Evolutionary conservation across 352 stramenopile genomes (phyloP).

Genomic region (Phytopythium delawarense): DNA sequence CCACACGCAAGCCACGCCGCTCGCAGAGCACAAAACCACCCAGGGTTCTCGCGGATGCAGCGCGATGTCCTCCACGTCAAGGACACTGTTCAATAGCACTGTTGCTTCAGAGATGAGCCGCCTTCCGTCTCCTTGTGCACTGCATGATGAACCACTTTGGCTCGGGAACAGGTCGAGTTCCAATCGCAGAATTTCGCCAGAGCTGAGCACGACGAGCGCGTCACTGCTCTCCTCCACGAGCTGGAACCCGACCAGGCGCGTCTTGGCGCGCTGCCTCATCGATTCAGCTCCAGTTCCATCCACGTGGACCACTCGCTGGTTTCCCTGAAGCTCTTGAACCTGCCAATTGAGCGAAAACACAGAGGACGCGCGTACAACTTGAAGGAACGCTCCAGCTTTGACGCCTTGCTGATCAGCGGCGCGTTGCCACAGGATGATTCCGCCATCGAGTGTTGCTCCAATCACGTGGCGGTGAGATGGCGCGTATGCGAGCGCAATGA

Average conservation of each 20-base stretch:
- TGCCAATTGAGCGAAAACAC: conserved; percentile 15
- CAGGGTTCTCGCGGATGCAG: conserved; percentile 33
- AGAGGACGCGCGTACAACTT: conserved; percentile 13
- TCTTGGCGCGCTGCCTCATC: not conserved
- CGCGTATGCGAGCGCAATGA: conserved; percentile 37
- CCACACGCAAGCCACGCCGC: conserved; percentile 33
- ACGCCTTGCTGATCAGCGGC: conserved; percentile 3
- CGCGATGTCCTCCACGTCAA: conserved; percentile 22
- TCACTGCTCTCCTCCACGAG: conserved; percentile 21
- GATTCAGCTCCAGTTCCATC: not conserved
- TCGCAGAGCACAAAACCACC: conserved; percentile 35
- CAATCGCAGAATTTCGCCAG: conserved; percentile 22
- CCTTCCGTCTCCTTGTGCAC: not conserved
- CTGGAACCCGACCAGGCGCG: conserved; percentile 5
- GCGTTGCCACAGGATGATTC: conserved; percentile 33
- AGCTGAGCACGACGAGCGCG: conserved; percentile 20
- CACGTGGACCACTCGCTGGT: not conserved
- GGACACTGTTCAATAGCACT: conserved; percentile 21
- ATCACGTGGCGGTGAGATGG: conserved; percentile 36
- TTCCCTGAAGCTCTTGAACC: not conserved
- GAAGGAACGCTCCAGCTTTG: conserved; percentile 28
- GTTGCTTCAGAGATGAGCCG: not conserved
- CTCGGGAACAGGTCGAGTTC: conserved; percentile 15
- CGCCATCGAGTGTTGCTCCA: conserved; percentile 29
- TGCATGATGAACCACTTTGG: not conserved